phyloP scores from a whole-genome alignment of 139 green algal genomes.

The Micromonas commoda region DNA sequence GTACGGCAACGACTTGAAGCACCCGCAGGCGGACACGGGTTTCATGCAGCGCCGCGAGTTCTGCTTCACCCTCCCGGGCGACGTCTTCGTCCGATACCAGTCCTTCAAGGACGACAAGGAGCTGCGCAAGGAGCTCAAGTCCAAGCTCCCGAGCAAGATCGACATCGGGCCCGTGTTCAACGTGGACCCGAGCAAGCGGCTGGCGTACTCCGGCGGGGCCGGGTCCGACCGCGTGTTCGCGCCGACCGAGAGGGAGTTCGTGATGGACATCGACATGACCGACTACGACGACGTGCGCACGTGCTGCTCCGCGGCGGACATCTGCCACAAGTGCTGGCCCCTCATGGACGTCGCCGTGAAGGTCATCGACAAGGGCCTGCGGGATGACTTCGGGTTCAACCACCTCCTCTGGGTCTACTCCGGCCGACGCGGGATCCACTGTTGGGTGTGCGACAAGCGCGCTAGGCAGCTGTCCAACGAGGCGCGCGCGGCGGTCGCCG shows the following conservation, averaged over 20 bases:
- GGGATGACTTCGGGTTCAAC: conserved; percentile 92
- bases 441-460: conserved; percentile 88
- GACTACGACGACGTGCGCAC: conserved; percentile 98
- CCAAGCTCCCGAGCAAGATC: conserved; percentile 84
- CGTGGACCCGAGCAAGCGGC: conserved; percentile 70
- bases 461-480: conserved; percentile 70
- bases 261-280: conserved; percentile 97
- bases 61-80: conserved; percentile 93
- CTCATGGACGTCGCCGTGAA: conserved; percentile 90
- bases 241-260: conserved; percentile 86
- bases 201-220: conserved; percentile 39
- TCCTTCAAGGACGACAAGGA: conserved; percentile 80
- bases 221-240: conserved; percentile 54
- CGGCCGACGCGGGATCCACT: conserved; percentile 87
- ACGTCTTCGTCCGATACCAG: conserved; percentile 98
- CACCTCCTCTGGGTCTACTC: conserved; percentile 98
- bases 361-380: conserved; percentile 73
- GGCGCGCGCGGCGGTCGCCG: conserved; percentile 66
- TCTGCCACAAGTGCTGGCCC: conserved; percentile 91
- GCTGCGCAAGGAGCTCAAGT: conserved; percentile 59
- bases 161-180: conserved; percentile 97
- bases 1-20: conserved; percentile 83
- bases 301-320: conserved; percentile 73
- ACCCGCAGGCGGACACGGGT: conserved; percentile 58
- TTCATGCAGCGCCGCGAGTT: conserved; percentile 79